Base-by-base conservation (phyloP, 2,329 filamentous ascomycete species). In the Epichloe hybrida region DNA sequence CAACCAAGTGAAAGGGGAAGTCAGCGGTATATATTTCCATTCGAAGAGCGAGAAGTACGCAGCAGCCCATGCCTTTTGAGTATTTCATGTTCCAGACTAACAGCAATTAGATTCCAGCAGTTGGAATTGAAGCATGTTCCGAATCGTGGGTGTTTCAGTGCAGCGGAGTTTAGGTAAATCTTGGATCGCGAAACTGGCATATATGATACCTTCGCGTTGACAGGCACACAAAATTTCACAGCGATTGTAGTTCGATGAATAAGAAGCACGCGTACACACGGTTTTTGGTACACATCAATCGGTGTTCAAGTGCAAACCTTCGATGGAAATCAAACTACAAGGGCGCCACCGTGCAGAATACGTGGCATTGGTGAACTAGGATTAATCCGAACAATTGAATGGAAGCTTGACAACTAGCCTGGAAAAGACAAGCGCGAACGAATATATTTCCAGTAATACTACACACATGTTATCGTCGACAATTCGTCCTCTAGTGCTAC, bases 1-100 rank as follows among this genome's bases (percentile, higher is more conserved):
- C 72, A 95, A 97, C 66, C 91, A 97, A 68, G 72, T 88, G 46
- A 79, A 83, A 56, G 93, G 91, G 7, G 83, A 79, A 56, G 86
- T 98, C 40, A 90, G 82, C 62, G 93, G 93, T 17, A 95, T 97
- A 52, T 98, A 98, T 69, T 98, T 95, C 66, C 93, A 98, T 70
- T 86, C 88, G 12, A 95, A 95, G 72, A 97, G 90, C 70, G 91
- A 97, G 72, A 95, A 91, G 88, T 96, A 69, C 70, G 86, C 34
- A 78, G 7, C 20, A 13, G 23, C 15, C 13, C 20, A 20, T 36
- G 42, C 23, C 9, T 20, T 39, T 34, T 5, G 12, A 31, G 23
- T 13, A 31, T 12, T 20, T 20, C 8, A 23, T 2, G 9, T 36
- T 44, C 7, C 7, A 27, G 21, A 34, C 51, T 52, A 47, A 56